Evolutionary conservation across 768 basidiomycete species (phyloP), one percentile per base, ranked within the genome.

Genomic region (Xerocomellus chrysenteron): DNA sequence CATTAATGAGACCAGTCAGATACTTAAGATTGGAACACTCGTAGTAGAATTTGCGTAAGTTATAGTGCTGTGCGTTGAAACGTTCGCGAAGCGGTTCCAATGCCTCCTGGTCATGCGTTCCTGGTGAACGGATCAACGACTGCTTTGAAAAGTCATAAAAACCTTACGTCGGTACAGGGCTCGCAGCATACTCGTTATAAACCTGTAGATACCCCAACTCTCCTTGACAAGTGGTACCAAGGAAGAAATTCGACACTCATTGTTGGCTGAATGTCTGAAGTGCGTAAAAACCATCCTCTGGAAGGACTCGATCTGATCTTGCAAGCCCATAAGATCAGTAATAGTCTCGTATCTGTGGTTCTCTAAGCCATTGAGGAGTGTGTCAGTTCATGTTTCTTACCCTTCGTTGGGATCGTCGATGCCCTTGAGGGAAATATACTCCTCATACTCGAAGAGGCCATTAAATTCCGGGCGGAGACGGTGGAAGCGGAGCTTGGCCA

Each of bases 371-470:
- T 50, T 47, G 59, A 48, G 11, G 37, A 47, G 24, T 49, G 17
- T n/a, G 19, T 52, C 32, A 32, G 52, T 49, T 49, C 48, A 43
- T 47, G 28, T 53, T 54, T 50, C 87, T 59, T 71, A 97, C 96
- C 97, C 97, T 78, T 99, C 96, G 70, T 98, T 98, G 10, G 97
- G 97, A 77, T 99, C 94, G 69, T 98, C 94, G 59, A 98, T 97
- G 24, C 93, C 94, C 74, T 97, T 96, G 67, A 99, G 76, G 24
- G 92, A 93, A 61, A 99, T 86, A 69, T 99, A 99, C 73, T 99
- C 97, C 68, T 98, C 95, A 65, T 99, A 99, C 73, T 99, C 97
- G 68, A 99, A 99, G 7, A 99, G 76, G 26, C 97, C 97, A 73
- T 98, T 98, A 77, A 99, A 99, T 71, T 98, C 97, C 2, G 93